phyloP scores from a whole-genome alignment of 345 rosid genomes.

The Anacardium occidentale region DNA sequence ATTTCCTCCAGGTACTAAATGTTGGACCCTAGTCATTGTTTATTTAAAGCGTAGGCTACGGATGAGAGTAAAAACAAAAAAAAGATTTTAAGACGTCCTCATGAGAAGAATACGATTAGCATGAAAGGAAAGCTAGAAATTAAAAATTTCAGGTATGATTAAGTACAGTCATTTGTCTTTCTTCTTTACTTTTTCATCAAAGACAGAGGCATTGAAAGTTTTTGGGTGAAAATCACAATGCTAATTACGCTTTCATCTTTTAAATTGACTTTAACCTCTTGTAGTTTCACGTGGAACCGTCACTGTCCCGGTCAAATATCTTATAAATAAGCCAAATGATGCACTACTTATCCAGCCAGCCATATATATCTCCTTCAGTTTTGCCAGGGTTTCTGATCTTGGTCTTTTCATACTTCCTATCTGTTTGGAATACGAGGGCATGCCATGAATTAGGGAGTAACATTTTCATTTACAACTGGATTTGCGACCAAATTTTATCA shows the following conservation, averaged over 20 bases:
- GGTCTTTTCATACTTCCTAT: conserved; percentile 21
- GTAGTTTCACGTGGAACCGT: conserved; percentile 13
- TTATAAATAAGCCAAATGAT: neutral
- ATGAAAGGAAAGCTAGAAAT: neutral
- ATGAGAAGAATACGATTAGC: neutral
- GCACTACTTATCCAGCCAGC: neutral
- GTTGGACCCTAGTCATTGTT: neutral
- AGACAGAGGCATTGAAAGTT: conserved; percentile 3
- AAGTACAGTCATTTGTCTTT: neutral
- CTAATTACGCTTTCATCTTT: neutral
- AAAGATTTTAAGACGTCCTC: too few relatives aligned
- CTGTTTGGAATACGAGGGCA: conserved; percentile 23
- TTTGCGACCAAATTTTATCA: too few relatives aligned
- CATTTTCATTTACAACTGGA: neutral
- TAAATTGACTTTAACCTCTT: neutral
- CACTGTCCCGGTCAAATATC: conserved; percentile 9
- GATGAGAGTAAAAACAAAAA: too few relatives aligned
- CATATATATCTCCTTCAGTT: neutral
- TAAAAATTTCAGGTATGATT: neutral
- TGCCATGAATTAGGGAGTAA: neutral
- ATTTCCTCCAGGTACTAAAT: neutral
- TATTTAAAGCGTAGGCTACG: neutral
- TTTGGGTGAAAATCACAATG: conserved; percentile 25
- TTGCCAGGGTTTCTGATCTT: conserved; percentile 8
- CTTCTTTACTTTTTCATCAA: neutral